Percentiles rank a stretch among this genome's conserved stretches.
phyloP scores from a whole-genome alignment of 352 stramenopile species.

The Phytophthora pinifolia region DNA sequence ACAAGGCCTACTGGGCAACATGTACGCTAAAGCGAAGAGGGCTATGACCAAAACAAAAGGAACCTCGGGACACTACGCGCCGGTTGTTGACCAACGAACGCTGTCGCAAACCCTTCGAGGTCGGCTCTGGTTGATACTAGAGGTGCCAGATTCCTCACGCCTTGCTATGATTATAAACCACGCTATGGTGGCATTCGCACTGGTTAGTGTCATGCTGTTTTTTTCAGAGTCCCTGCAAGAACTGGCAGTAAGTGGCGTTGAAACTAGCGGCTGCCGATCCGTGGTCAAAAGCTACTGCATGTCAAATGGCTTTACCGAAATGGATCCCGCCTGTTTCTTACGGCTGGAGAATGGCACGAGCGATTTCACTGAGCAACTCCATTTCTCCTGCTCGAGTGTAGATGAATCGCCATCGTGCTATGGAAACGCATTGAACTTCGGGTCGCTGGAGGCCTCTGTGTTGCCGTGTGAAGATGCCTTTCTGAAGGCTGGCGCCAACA shows the following conservation, averaged over 20 bases:
- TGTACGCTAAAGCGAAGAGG: conserved; percentile 42
- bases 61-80: conserved; percentile 13
- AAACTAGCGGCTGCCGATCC: conserved; percentile 40
- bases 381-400: conserved; percentile 42
- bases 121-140: conserved; percentile 55
- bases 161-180: conserved; percentile 52
- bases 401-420: conserved; percentile 41
- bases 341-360: conserved; percentile 26
- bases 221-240: conserved; percentile 73
- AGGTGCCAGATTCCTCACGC: conserved; percentile 62
- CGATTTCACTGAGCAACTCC: conserved; percentile 35
- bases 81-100: conserved; percentile 14
- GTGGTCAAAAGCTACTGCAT: conserved; percentile 62
- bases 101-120: conserved; percentile 37
- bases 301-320: conserved; percentile 23
- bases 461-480: conserved; percentile 41
- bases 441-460: conserved; percentile 32
- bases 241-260: conserved; percentile 45
- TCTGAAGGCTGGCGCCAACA: conserved; percentile 11
- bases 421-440: conserved; percentile 53
- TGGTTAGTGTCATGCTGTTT: conserved; percentile 72
- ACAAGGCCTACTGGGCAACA: conserved; percentile 45
- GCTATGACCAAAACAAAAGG: conserved; percentile 37
- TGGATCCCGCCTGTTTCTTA: conserved; percentile 56
- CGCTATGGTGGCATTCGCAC: conserved; percentile 48